Conservation (phyloP, 768 basidiomycete genomes). For the Agrocybe praecox region DNA sequence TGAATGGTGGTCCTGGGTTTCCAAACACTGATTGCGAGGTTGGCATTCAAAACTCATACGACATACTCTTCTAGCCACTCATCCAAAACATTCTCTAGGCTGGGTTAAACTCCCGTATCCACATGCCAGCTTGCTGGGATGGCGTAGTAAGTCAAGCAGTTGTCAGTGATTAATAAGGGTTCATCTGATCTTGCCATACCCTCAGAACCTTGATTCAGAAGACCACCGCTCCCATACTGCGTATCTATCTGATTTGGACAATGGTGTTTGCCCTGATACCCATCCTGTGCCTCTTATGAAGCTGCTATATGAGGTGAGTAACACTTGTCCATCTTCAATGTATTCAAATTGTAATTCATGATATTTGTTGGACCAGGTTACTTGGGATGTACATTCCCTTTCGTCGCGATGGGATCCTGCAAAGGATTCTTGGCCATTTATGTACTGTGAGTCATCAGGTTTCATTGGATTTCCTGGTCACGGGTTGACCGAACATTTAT, state of each 20-base stretch:
- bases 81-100: conserved; percentile 4
- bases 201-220: conserved; percentile 39
- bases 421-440: conserved; percentile 41
- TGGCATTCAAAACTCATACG: neutral
- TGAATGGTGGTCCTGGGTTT: conserved; percentile 32
- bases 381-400: conserved; percentile 39
- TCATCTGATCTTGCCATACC: neutral
- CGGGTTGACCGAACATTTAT: neutral
- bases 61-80: neutral
- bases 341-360: neutral
- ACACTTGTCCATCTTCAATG: neutral
- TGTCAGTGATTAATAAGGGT: neutral
- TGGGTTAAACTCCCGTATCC: conserved; percentile 39
- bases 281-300: conserved; percentile 42
- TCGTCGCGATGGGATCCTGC: conserved; percentile 35
- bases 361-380: conserved; percentile 24
- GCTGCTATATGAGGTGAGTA: conserved; percentile 35
- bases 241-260: conserved; percentile 36
- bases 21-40: conserved; percentile 45
- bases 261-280: conserved; percentile 37
- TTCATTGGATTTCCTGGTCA: neutral
- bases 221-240: conserved; percentile 39
- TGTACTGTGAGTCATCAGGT: conserved; percentile 26
- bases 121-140: conserved; percentile 45
- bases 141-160: conserved; percentile 29